Percentiles rank a stretch among this genome's conserved stretches.
These are phyloP conservation scores for Maudiozyma humilis DNA, from an alignment of 1,139 yeast species.

Conservation along the genomic window DNA sequence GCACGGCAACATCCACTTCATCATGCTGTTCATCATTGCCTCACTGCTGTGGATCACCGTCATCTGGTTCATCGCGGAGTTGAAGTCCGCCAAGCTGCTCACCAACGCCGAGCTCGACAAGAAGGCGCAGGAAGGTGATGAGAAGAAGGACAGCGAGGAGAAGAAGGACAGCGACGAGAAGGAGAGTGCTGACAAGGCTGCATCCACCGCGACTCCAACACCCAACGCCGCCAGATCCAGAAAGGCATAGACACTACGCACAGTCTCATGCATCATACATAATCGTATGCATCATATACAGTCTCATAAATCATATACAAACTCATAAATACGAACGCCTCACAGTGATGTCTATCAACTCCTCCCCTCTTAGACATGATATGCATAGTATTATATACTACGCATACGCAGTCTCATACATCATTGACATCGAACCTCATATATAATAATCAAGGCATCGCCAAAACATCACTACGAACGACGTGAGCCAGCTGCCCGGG, in stretches of 20 bases:
- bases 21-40: conserved; percentile 65
- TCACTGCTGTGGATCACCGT: conserved; percentile 66
- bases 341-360: too few relatives aligned
- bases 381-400: too few relatives aligned
- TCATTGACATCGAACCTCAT: too few relatives aligned
- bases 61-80: conserved; percentile 79
- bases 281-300: neutral
- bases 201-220: conserved; percentile 8
- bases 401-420: too few relatives aligned
- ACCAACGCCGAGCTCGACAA: conserved; percentile 35
- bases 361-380: too few relatives aligned
- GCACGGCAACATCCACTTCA: conserved; percentile 60
- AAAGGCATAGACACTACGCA: conserved; percentile 12
- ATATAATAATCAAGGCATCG: too few relatives aligned
- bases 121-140: neutral
- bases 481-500: too few relatives aligned
- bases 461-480: too few relatives aligned
- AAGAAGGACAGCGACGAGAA: neutral
- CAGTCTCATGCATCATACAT: too few relatives aligned
- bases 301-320: neutral
- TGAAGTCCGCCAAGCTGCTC: conserved; percentile 43
- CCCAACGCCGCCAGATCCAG: conserved; percentile 11
- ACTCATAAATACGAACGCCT: too few relatives aligned
- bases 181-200: conserved; percentile 1
- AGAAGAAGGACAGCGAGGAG: neutral